Base-by-base conservation (phyloP, 148 eudicot species). In the Vaccinium macrocarpon region DNA sequence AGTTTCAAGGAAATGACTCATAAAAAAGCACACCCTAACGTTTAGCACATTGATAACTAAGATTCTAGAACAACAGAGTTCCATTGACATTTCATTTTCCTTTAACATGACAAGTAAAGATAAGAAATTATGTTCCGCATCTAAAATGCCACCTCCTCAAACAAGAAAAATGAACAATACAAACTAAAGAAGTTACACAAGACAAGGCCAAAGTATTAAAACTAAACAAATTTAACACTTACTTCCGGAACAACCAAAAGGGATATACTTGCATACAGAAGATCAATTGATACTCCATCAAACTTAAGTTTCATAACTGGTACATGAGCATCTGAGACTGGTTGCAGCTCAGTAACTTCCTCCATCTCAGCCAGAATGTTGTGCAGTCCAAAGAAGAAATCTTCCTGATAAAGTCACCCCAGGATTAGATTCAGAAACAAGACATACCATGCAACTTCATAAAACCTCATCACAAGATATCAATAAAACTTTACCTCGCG, bases 241-340 rank as follows among this genome's bases (percentile, higher is more conserved):
- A 92, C 98, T 86, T 93, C 93, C 75, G 98, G 98, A 56, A 93
- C 92, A 15, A 95, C 91, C 91, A 92, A 88, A 57, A 84, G 84
- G 19, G 94, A 90, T 79, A 91, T 89, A 81, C 97, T 93, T 48
- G 98, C 97, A 84, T 95, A 95, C 16, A 95, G 88, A 86, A 93
- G 97, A 91, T 95, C 98, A 86, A 95, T 89, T 73, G 93, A 89
- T 64, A 95, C 88, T 38, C 97, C 97, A 76, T 92, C 88, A 74
- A 95, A 90, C 85, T 95, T 95, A 82, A 95, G 92, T 88, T 88
- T 93, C 97, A 95, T 92, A 32, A 93, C 94, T 76, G 98, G 98
- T 23, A 95, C 97, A 89, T 93, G 95, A 51, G 98, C 98, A 88
- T 92, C 95, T 10, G 97, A 97, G 81, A 95, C 88, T 35, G 98